phyloP scores from a whole-genome alignment of 352 stramenopile genomes.

The Pythium monospermum region DNA sequence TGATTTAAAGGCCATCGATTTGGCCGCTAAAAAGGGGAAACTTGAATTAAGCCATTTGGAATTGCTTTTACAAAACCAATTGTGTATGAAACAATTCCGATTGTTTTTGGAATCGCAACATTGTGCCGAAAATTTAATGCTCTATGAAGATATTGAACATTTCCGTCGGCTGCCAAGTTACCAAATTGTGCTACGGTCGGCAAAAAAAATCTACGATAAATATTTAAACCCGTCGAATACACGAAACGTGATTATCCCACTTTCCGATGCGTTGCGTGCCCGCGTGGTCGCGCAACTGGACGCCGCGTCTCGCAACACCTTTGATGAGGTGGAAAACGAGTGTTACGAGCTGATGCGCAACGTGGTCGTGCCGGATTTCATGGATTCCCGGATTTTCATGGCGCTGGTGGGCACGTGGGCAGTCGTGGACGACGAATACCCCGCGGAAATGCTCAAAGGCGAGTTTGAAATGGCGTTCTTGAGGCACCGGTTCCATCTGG shows the following conservation, averaged over 20 bases:
- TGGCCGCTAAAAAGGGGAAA: slow-evolving; percentile 63
- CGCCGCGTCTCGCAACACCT: slow-evolving; percentile 55
- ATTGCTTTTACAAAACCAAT: slow-evolving; percentile 61
- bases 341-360: slow-evolving; percentile 75
- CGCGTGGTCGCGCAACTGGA: slow-evolving; percentile 58
- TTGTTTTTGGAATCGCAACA: slow-evolving; percentile 73
- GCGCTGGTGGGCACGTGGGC: slow-evolving; percentile 74
- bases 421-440: slow-evolving; percentile 67
- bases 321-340: slow-evolving; percentile 72
- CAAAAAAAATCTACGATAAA: slow-evolving; percentile 85
- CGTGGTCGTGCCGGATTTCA: slow-evolving; percentile 69
- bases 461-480: slow-evolving; percentile 84
- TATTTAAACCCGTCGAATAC: slow-evolving; percentile 65
- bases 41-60: slow-evolving; percentile 72
- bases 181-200: slow-evolving; percentile 77
- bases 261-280: slow-evolving; percentile 39
- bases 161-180: slow-evolving; percentile 73
- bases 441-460: slow-evolving; percentile 64
- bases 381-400: slow-evolving; percentile 85
- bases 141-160: slow-evolving; percentile 83
- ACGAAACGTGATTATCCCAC: slow-evolving; percentile 39
- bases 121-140: slow-evolving; percentile 77
- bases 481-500: slow-evolving; percentile 71
- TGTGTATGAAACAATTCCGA: slow-evolving; percentile 61
- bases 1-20: slow-evolving; percentile 52